A percentile compares a stretch with the other conserved stretches of the same genome.
These are phyloP conservation scores for Chaetomiaceae sp. DNA, from an alignment of 2,329 filamentous ascomycete species.

Conservation along the genomic window DNA sequence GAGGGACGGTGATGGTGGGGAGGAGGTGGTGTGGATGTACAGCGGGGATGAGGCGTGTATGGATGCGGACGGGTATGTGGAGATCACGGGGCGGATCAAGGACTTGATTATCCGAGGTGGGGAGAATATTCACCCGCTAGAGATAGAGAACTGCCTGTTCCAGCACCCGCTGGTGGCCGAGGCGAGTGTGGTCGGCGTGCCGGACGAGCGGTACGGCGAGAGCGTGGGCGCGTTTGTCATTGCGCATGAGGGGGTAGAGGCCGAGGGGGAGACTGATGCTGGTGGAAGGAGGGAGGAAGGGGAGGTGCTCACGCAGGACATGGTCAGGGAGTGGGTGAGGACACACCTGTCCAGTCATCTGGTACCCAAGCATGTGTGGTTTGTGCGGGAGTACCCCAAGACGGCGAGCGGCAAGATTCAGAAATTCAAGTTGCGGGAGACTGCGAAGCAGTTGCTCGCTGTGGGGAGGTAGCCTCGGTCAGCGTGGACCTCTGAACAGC, in stretches of 20 bases:
- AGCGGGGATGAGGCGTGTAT: constrained; percentile 89
- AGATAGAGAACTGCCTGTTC: constrained; percentile 84
- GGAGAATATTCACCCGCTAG: constrained; percentile 92
- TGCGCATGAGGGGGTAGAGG: constrained; percentile 34
- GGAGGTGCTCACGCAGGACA: constrained; percentile 44
- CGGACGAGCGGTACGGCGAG: constrained; percentile 79
- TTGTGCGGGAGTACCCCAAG: constrained; percentile 79
- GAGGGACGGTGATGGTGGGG: constrained; percentile 27
- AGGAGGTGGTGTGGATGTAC: constrained; percentile 71
- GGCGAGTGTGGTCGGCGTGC: constrained; percentile 75
- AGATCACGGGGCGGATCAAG: constrained; percentile 87
- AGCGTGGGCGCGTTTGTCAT: constrained; percentile 79
- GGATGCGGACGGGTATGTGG: constrained; percentile 74
- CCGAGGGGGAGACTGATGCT: constrained; percentile 27
- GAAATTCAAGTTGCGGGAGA: constrained; percentile 77
- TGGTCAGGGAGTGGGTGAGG: constrained; percentile 66
- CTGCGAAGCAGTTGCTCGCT: constrained; percentile 39
- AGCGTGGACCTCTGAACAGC: not conserved
- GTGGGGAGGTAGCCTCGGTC: constrained; percentile 1
- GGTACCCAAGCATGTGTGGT: constrained; percentile 87
- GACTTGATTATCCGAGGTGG: constrained; percentile 92
- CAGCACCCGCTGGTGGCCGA: constrained; percentile 65
- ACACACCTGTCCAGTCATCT: constrained; percentile 65
- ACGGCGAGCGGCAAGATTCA: constrained; percentile 96
- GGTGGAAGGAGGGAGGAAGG: constrained; percentile 19